These are phyloP conservation scores for Microdochium bolleyi DNA, from an alignment of 2,329 filamentous ascomycete genomes.

Conservation along the genomic window DNA sequence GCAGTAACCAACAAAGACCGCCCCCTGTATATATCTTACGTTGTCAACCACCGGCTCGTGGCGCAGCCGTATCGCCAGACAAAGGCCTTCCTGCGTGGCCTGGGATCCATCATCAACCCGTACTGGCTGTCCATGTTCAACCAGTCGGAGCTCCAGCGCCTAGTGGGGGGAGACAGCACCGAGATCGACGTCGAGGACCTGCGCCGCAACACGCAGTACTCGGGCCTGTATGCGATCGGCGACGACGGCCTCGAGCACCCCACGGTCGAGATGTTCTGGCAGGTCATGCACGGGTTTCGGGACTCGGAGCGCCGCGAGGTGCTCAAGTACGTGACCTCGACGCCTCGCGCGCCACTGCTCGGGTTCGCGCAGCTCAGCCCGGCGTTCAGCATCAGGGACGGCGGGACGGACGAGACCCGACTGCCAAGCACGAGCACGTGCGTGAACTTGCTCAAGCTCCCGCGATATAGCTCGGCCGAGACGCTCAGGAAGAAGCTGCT, in stretches of 20 bases:
- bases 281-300: conserved; percentile 68
- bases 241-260: conserved; percentile 82
- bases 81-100: conserved; percentile 75
- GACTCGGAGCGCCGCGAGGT: conserved; percentile 78
- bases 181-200: conserved; percentile 85
- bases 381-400: conserved; percentile 82
- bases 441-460: conserved; percentile 89
- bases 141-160: conserved; percentile 84
- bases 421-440: conserved; percentile 93
- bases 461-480: conserved; percentile 62
- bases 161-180: conserved; percentile 80
- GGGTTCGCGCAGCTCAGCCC: conserved; percentile 84
- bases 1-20: conserved; percentile 87
- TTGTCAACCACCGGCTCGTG: conserved; percentile 79
- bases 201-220: conserved; percentile 75
- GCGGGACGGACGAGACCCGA: conserved; percentile 64
- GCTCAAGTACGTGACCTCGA: conserved; percentile 92
- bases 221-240: conserved; percentile 82
- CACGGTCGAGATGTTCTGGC: conserved; percentile 83
- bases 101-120: conserved; percentile 82
- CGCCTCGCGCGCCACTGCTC: conserved; percentile 79
- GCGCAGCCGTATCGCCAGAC: conserved; percentile 77
- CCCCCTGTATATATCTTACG: conserved; percentile 87
- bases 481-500: conserved; percentile 72
- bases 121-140: conserved; percentile 99